phyloP scores from a whole-genome alignment of 1,284 basidiomycete genomes.

The Pseudozyma flocculosa region DNA sequence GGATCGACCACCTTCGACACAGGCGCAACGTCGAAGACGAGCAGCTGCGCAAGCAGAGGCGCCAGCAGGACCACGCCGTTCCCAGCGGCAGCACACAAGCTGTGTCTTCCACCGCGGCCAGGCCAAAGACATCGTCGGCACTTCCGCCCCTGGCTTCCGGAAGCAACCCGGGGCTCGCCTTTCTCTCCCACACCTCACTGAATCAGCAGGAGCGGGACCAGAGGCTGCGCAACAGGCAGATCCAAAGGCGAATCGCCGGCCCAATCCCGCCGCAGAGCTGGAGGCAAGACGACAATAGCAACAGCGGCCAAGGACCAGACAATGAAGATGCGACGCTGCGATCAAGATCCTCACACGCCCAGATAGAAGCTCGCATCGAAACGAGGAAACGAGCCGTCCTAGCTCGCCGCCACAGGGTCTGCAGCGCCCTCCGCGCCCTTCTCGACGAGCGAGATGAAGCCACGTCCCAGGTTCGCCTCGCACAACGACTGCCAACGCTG shows the following conservation, averaged over 20 bases:
- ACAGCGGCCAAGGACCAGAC: too few relatives aligned
- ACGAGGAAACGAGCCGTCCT: too few relatives aligned
- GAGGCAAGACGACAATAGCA: slow-evolving; percentile 32
- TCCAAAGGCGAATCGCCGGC: slow-evolving; percentile 30
- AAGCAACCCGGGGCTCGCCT: slow-evolving; percentile 11
- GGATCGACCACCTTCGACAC: neutral
- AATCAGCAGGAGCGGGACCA: slow-evolving; percentile 18
- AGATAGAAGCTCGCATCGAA: too few relatives aligned
- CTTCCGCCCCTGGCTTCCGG: too few relatives aligned
- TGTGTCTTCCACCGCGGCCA: too few relatives aligned
- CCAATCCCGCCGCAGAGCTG: slow-evolving; percentile 35
- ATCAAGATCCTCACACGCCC: too few relatives aligned
- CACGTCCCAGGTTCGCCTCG: too few relatives aligned
- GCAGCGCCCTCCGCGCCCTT: slow-evolving; percentile 9
- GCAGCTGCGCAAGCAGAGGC: neutral
- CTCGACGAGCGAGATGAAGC: neutral
- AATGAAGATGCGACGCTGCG: too few relatives aligned
- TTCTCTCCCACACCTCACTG: slow-evolving; percentile 14
- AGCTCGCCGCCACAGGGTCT: too few relatives aligned
- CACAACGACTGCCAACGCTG: neutral
- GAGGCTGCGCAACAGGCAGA: slow-evolving; percentile 7
- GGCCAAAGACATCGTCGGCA: too few relatives aligned
- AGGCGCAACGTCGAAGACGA: neutral
- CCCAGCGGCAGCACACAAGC: too few relatives aligned
- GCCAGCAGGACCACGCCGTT: too few relatives aligned